Conservation (phyloP, 73 alveolate species). For the Symbiodinium natans region DNA sequence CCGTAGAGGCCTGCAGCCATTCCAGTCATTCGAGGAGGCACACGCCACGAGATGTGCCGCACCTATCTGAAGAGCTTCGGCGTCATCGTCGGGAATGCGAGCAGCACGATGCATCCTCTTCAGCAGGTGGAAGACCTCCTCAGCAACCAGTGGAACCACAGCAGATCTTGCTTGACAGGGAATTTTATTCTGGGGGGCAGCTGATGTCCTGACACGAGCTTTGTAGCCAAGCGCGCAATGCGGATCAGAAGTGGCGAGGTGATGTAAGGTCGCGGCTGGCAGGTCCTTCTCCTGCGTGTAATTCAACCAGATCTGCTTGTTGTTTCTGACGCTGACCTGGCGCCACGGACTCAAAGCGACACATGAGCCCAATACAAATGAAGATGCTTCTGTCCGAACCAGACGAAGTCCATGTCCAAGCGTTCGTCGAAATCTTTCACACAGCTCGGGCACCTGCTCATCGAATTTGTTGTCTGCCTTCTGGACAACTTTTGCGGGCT, state of each 20-base stretch:
- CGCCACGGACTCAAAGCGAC: not conserved
- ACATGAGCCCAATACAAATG: no score
- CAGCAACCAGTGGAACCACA: no score
- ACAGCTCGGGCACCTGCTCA: conserved; percentile 30
- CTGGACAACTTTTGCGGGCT: conserved; percentile 63
- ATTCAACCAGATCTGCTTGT: conserved; percentile 75
- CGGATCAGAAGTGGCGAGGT: no score
- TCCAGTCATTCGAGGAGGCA: no score
- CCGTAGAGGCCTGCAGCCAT: not conserved
- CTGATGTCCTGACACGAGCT: no score
- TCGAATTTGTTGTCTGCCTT: conserved; percentile 75
- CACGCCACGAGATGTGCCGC: no score
- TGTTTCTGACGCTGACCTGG: conserved; percentile 72
- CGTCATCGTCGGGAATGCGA: conserved; percentile 72
- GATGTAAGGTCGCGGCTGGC: not conserved
- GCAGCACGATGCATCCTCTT: conserved; percentile 84
- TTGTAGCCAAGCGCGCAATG: no score
- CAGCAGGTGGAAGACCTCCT: conserved; percentile 45
- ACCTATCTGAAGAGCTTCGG: conserved; percentile 76
- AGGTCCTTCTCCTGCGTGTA: conserved; percentile 25
- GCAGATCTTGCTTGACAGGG: no score
- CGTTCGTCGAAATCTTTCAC: not conserved
- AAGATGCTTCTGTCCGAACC: no score
- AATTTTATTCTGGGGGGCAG: no score
- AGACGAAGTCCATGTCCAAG: not conserved